Conservation (phyloP, 331 rosid species). For the Arachis monticola region DNA sequence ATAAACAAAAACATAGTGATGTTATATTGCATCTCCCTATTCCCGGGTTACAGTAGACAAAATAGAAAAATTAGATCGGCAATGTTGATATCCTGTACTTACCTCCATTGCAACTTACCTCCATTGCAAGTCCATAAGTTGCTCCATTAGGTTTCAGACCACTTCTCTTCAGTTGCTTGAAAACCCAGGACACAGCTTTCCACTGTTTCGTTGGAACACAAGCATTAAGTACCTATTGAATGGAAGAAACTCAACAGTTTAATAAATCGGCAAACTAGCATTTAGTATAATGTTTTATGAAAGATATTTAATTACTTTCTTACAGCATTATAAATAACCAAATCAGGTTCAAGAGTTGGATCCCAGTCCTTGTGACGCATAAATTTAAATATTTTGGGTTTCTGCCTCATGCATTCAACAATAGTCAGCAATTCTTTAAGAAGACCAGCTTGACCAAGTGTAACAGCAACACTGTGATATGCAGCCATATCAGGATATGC, state of each 20-base stretch:
- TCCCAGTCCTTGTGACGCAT: slow-evolving; percentile 70
- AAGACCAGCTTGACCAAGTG: slow-evolving; percentile 92
- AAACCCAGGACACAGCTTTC: slow-evolving; percentile 91
- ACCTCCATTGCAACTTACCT: too few relatives aligned
- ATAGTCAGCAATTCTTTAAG: slow-evolving; percentile 74
- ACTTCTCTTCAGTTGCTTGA: slow-evolving; percentile 64
- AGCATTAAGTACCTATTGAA: slow-evolving; percentile 83
- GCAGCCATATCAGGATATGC: slow-evolving; percentile 93
- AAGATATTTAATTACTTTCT: slow-evolving; percentile 43
- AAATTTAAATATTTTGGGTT: slow-evolving; percentile 55
- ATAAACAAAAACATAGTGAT: not conserved
- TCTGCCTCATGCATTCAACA: slow-evolving; percentile 81
- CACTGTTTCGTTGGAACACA: slow-evolving; percentile 80
- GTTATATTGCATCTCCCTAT: slow-evolving; percentile 30
- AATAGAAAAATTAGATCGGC: slow-evolving; percentile 31
- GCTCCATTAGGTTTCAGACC: slow-evolving; percentile 87
- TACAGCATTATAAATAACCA: slow-evolving; percentile 89
- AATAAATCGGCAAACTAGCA: slow-evolving; percentile 38
- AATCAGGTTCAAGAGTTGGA: slow-evolving; percentile 80
- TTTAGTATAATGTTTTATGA: slow-evolving; percentile 25
- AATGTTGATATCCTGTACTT: slow-evolving; percentile 38
- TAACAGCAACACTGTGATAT: slow-evolving; percentile 87
- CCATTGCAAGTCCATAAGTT: slow-evolving; percentile 95
- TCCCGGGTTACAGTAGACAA: slow-evolving; percentile 34
- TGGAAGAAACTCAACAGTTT: slow-evolving; percentile 26